A percentile compares a stretch with the other conserved stretches of the same genome.
These are phyloP conservation scores for Ceratobasidium sp. DNA, from an alignment of 1,284 basidiomycete genomes.

Conservation along the genomic window DNA sequence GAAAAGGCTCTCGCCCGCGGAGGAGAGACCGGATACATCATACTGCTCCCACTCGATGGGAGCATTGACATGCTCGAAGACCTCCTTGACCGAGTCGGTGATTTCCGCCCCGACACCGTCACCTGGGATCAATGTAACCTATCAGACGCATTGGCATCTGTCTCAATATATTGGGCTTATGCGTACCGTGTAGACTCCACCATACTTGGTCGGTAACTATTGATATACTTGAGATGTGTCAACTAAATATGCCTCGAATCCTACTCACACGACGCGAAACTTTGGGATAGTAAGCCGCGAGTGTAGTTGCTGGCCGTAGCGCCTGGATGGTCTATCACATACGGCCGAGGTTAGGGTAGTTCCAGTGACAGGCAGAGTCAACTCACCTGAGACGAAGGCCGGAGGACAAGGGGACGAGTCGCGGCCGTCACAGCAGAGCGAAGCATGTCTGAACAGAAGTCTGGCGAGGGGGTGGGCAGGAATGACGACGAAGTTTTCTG, in stretches of 20 bases:
- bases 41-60: slow-evolving; percentile 99
- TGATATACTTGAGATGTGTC: slow-evolving; percentile 3
- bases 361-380: not conserved
- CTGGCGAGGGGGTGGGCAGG: slow-evolving; percentile 18
- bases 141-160: not conserved
- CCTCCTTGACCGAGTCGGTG: slow-evolving; percentile 98
- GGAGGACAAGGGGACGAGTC: slow-evolving; percentile 44
- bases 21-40: slow-evolving; percentile 96
- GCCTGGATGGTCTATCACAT: slow-evolving; percentile 40
- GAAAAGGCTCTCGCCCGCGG: slow-evolving; percentile 93
- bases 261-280: slow-evolving; percentile 71
- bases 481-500: slow-evolving; percentile 44
- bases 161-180: slow-evolving; percentile 18
- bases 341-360: slow-evolving; percentile 7
- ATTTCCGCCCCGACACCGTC: slow-evolving; percentile 98
- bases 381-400: slow-evolving; percentile 25
- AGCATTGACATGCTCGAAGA: slow-evolving; percentile 96
- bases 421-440: slow-evolving; percentile 35
- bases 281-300: slow-evolving; percentile 82
- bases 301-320: slow-evolving; percentile 69
- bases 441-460: slow-evolving; percentile 40
- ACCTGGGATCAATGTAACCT: slow-evolving; percentile 91
- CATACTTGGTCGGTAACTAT: slow-evolving; percentile 92
- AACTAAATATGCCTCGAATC: not conserved
- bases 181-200: slow-evolving; percentile 88